Base-by-base conservation (phyloP, 148 eudicot species). In the Fagopyrum homotropicum region DNA sequence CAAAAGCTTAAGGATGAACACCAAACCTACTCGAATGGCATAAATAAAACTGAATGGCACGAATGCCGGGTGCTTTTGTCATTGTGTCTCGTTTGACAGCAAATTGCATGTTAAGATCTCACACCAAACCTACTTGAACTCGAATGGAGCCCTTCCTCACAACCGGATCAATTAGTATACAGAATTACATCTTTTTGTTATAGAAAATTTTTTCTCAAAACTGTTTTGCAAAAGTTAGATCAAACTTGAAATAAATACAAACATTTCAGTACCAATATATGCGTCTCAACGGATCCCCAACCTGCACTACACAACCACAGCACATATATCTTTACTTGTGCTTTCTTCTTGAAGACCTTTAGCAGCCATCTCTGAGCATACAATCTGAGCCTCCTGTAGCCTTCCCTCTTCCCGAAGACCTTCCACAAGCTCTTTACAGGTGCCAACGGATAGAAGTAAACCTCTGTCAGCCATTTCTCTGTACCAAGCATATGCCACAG, bases 341-440 rank as follows among this genome's bases (percentile, higher is more conserved):
- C 68, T 66, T 75, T 74, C 72, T 48, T 81, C 86, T 44, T 81
- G 86, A 75, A 89, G 50, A 50, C 89, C 89, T 85, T 88, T 89
- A 40, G 74, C 80, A 79, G 87, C 81, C 98, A 88, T 88, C 77
- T 89, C 88, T 56, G 88, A 86, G 85, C 77, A 84, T 50, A 93
- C 77, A 19, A 80, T 75, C 66, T 82, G 76, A 35, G 78, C 82
- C 82, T 93, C 91, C 56, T 85, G 43, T 35, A 86, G 43, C 79
- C 73, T 88, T 75, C 98, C 97, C 78, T 85, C 85, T 64, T 81
- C 70, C 72, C 81, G 84, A 49, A 93, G 86, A 77, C 97, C 92
- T 70, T 86, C 75, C n/a, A 84, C 72, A 75, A 93, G 98, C 84
- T 85, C 86, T 50, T 86, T 79, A 79, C 88, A 88, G 75, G 79